Percentiles rank a stretch among this genome's conserved stretches.
Conservation (phyloP, 345 rosid genomes). For the Euphorbia peplus region DNA sequence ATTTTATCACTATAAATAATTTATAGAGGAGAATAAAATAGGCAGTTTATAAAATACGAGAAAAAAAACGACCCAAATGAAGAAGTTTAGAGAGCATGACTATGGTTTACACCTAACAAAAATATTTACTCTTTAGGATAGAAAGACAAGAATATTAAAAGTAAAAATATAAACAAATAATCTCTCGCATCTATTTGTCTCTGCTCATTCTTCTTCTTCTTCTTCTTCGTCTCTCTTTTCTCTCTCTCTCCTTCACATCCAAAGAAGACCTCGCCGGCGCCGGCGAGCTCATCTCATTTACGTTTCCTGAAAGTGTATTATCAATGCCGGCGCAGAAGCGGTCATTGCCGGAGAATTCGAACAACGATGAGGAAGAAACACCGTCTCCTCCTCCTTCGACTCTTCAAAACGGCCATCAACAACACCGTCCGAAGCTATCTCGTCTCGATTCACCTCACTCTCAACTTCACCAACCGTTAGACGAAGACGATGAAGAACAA, state of each 20-base stretch:
- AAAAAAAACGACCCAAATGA: no score
- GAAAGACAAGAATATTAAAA: no score
- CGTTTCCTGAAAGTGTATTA: neutral
- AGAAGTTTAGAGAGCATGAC: no score
- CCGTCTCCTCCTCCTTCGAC: constrained; percentile 13
- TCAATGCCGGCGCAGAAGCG: constrained; percentile 89
- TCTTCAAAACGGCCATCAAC: constrained; percentile 22
- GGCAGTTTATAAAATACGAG: no score
- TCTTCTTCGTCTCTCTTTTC: neutral
- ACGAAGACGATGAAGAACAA: constrained; percentile 19
- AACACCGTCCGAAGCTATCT: neutral
- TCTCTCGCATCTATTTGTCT: constrained; percentile 11
- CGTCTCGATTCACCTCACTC: constrained; percentile 3
- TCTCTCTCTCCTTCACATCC: neutral
- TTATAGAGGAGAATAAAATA: no score
- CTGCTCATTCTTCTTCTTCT: neutral
- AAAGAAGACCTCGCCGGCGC: neutral
- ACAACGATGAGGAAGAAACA: constrained; percentile 33
- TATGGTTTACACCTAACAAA: no score
- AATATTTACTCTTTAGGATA: no score
- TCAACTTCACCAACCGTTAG: neutral
- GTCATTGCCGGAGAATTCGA: constrained; percentile 47
- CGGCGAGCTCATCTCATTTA: neutral
- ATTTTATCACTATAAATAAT: no score
- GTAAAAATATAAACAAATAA: constrained; percentile 7